Evolutionary conservation across 768 basidiomycete genomes (phyloP), one percentile per base, ranked within the genome.

Genomic region (Polyporus arcularius): DNA sequence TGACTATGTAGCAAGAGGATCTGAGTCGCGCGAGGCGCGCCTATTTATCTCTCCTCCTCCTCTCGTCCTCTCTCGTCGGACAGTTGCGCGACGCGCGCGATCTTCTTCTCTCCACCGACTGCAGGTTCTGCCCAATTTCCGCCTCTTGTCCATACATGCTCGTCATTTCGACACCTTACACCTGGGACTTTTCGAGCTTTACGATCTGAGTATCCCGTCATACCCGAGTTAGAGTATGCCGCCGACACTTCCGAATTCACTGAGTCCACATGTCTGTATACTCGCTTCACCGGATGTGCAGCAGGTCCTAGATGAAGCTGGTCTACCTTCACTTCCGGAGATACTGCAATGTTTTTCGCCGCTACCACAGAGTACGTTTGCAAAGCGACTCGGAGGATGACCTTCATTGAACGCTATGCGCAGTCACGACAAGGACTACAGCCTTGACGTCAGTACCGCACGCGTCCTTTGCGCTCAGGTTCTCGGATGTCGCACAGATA

Each of bases 321-420:
- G 83, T 1, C 74, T 94, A 16, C 92, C 92, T 2, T 79, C 87
- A 15, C 75, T 94, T 14, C 84, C 85, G 38, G 80, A 88, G 65
- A 83, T 94, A 58, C 79, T 94, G 31, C 92, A 94, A 71, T 91
- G 90, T 3, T 94, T 94, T 68, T 90, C 90, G 2, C 92, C 92
- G 11, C 76, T 94, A 53, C 86, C 90, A 0, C 86, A 92, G 80
- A 89, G 92, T 90, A 72, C 51, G 73, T 71, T 26, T n/a, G 31
- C 18, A 7, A 31, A 28, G 56, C 51, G 43, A 35, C 15, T 16
- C 65, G 49, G 53, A 53, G 11, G 42, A 16, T 26, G 6, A 11
- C 32, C 35, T 41, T 42, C n/a, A 58, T 57, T 41, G 40, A 60
- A 40, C 48, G 11, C 54, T 14, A 18, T 48, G 26, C 32, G 18